Conservation (phyloP, 2,329 filamentous ascomycete species). For the Pseudocercospora macadamiae region DNA sequence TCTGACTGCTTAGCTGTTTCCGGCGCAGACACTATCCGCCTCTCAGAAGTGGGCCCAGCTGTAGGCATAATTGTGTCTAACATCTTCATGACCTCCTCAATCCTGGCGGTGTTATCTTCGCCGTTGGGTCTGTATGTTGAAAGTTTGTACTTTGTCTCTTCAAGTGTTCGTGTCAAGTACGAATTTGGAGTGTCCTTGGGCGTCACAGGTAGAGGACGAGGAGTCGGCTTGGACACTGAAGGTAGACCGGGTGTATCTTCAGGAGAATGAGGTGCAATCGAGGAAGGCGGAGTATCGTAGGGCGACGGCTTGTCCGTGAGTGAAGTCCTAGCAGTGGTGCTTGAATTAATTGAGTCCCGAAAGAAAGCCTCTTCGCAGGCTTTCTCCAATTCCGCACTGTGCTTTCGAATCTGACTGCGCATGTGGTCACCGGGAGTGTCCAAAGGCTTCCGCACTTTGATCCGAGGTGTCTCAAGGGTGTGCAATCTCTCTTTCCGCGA, state of each 20-base stretch:
- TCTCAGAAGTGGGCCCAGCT: conserved; percentile 24
- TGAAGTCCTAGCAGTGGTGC: conserved; percentile 46
- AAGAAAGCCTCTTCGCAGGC: conserved; percentile 94
- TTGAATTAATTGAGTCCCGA: conserved; percentile 61
- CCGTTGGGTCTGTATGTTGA: conserved; percentile 54
- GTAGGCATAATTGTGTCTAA: conserved; percentile 41
- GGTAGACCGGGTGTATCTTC: conserved; percentile 27
- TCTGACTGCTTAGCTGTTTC: conserved; percentile 34
- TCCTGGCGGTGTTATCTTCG: conserved; percentile 52
- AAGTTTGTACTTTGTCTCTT: conserved; percentile 61
- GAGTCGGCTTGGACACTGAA: conserved; percentile 29
- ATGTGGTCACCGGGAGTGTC: conserved; percentile 57
- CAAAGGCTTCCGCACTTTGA: conserved; percentile 42
- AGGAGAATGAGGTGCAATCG: conserved; percentile 43
- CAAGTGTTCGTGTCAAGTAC: conserved; percentile 58
- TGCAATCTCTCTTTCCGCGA: conserved; percentile 40
- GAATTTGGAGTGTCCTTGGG: conserved; percentile 54
- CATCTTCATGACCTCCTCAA: conserved; percentile 61
- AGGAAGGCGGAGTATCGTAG: conserved; percentile 42
- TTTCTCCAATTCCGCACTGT: conserved; percentile 82
- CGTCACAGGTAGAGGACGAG: conserved; percentile 50
- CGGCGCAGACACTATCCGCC: conserved; percentile 54
- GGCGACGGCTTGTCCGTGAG: conserved; percentile 37
- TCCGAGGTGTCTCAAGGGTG: conserved; percentile 34
- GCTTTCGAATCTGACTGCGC: conserved; percentile 78